Conservation (phyloP, 148 eudicot species). For the Dianthus caryophyllus region DNA sequence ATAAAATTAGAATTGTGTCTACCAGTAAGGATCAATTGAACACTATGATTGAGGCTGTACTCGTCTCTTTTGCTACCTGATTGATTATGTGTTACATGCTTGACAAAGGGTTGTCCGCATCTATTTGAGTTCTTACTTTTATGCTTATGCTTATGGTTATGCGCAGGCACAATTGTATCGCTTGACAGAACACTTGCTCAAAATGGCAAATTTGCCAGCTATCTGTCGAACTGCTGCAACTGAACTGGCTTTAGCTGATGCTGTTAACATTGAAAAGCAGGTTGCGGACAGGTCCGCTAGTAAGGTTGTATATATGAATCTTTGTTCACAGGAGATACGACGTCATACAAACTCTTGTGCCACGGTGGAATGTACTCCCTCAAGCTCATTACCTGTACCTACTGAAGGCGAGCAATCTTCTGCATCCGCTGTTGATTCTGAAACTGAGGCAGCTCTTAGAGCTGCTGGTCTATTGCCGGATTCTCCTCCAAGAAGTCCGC, state of each 20-base stretch:
- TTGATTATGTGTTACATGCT: conserved; percentile 7
- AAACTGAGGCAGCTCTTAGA: conserved; percentile 71
- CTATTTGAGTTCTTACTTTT: neutral
- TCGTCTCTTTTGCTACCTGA: neutral
- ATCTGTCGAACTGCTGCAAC: conserved; percentile 68
- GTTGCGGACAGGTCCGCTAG: conserved; percentile 74
- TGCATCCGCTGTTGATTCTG: conserved; percentile 35
- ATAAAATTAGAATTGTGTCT: neutral
- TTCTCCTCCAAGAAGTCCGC: conserved; percentile 85
- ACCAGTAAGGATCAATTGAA: conserved; percentile 1
- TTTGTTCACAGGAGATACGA: conserved; percentile 72
- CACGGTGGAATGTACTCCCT: conserved; percentile 13
- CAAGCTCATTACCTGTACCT: conserved; percentile 17
- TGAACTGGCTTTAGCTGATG: conserved; percentile 94
- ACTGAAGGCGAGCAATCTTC: conserved; percentile 30
- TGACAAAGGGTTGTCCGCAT: neutral
- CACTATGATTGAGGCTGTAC: neutral
- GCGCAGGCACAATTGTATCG: conserved; percentile 85
- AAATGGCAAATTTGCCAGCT: conserved; percentile 59
- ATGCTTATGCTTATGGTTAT: conserved; percentile 23
- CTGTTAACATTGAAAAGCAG: conserved; percentile 82
- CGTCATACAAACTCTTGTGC: conserved; percentile 32
- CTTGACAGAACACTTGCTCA: conserved; percentile 82
- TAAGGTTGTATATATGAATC: conserved; percentile 79
- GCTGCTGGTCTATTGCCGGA: conserved; percentile 79